phyloP scores from a whole-genome alignment of 2,329 filamentous ascomycete species.

The Dothidotthia symphoricarpi region DNA sequence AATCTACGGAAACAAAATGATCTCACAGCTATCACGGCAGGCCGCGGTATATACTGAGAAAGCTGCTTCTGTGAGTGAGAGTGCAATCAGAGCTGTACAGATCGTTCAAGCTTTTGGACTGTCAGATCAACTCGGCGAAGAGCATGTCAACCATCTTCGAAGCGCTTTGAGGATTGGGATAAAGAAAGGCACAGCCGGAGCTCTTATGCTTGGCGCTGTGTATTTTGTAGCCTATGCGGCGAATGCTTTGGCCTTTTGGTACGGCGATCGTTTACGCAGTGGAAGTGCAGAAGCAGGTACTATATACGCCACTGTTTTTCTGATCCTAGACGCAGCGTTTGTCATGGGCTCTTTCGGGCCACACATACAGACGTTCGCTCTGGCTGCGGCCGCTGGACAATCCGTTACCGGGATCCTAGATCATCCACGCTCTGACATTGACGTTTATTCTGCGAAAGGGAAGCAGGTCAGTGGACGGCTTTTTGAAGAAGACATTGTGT shows the following conservation, averaged over 20 bases:
- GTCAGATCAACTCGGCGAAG: constrained; percentile 41
- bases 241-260: constrained; percentile 49
- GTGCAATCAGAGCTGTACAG: constrained; percentile 47
- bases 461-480: constrained; percentile 14
- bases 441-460: constrained; percentile 39
- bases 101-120: constrained; percentile 52
- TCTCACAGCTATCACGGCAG: constrained; percentile 43
- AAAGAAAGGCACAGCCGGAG: constrained; percentile 44
- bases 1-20: constrained; percentile 42
- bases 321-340: constrained; percentile 64
- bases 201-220: constrained; percentile 44
- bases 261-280: constrained; percentile 37
- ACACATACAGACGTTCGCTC: constrained; percentile 56
- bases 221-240: constrained; percentile 49
- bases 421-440: constrained; percentile 39
- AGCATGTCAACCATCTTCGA: constrained; percentile 38
- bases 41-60: constrained; percentile 42
- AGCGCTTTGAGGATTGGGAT: constrained; percentile 39
- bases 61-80: constrained; percentile 47
- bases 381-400: constrained; percentile 53
- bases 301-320: constrained; percentile 63
- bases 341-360: constrained; percentile 63
- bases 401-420: constrained; percentile 48
- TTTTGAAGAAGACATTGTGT: constrained; percentile 33
- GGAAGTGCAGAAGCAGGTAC: constrained; percentile 47